These are phyloP conservation scores for Pseudocercospora cruenta DNA, from an alignment of 2,329 filamentous ascomycete genomes.

Conservation along the genomic window DNA sequence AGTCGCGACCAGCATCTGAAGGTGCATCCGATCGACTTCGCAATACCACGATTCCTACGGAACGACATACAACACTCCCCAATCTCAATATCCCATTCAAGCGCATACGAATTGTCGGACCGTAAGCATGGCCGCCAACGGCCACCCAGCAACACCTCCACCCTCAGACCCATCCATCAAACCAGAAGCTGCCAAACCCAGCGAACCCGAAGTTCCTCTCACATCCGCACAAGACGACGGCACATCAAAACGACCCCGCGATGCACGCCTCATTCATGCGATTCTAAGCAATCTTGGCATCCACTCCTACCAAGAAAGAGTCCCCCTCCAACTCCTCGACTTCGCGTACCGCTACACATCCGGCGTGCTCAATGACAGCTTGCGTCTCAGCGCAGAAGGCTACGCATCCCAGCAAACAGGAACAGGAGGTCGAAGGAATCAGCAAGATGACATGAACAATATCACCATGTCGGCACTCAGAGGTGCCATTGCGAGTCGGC, in stretches of 20 bases:
- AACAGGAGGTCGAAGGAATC: slow-evolving; percentile 34
- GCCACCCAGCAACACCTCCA: slow-evolving; percentile 36
- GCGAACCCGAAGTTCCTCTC: slow-evolving; percentile 35
- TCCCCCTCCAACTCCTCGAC: slow-evolving; percentile 80
- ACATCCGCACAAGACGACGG: slow-evolving; percentile 42
- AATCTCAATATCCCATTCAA: too few species aligned
- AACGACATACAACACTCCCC: neutral
- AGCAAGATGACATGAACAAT: slow-evolving; percentile 50
- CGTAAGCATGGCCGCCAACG: slow-evolving; percentile 32
- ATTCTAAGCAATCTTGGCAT: slow-evolving; percentile 79
- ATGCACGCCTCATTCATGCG: slow-evolving; percentile 77
- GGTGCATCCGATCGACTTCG: neutral
- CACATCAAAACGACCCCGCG: slow-evolving; percentile 65
- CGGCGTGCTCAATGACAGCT: slow-evolving; percentile 69
- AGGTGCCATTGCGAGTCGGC: slow-evolving; percentile 70
- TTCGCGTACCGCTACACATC: slow-evolving; percentile 84
- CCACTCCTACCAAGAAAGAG: slow-evolving; percentile 77
- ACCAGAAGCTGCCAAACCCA: slow-evolving; percentile 20
- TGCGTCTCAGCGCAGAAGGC: slow-evolving; percentile 70
- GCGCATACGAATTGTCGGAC: neutral
- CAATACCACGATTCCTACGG: neutral
- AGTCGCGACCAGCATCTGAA: slow-evolving; percentile 1
- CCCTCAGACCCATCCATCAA: slow-evolving; percentile 32
- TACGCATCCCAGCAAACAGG: slow-evolving; percentile 48
- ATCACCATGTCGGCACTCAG: slow-evolving; percentile 70